Conservation (phyloP, 768 basidiomycete species). For the Macrolepiota albuminosa region DNA sequence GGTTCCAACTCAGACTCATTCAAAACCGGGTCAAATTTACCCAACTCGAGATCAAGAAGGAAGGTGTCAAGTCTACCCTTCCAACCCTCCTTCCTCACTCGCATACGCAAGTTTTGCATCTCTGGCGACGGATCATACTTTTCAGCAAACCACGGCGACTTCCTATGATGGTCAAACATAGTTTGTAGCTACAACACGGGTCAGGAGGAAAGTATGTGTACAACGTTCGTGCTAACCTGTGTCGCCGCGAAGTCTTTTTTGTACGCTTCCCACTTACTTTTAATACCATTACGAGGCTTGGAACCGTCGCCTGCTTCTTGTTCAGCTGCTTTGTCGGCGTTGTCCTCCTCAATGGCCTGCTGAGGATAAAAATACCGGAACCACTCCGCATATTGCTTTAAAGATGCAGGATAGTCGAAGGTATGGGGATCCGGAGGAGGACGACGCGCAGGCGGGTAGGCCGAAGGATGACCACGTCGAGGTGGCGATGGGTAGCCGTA, state of each 20-base stretch:
- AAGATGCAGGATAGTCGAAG: conserved; percentile 73
- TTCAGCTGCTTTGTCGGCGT: conserved; percentile 78
- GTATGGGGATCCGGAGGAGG: conserved; percentile 76
- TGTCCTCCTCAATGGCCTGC: conserved; percentile 79
- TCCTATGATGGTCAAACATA: conserved; percentile 93
- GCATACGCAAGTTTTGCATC: conserved; percentile 62
- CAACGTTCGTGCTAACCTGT: conserved; percentile 61
- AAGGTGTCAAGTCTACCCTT: conserved; percentile 68
- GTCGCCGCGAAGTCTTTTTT: conserved; percentile 84
- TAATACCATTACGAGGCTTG: conserved; percentile 82
- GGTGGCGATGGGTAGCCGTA: conserved; percentile 59
- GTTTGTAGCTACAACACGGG: conserved; percentile 75
- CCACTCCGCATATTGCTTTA: conserved; percentile 89
- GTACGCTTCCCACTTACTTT: conserved; percentile 86
- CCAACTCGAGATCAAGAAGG: conserved; percentile 74
- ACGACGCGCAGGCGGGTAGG: conserved; percentile 49
- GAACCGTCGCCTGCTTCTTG: conserved; percentile 78
- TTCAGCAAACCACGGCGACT: conserved; percentile 96
- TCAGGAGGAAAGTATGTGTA: conserved; percentile 18
- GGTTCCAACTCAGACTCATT: conserved; percentile 55
- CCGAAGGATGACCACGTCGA: conserved; percentile 49
- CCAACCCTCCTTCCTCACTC: conserved; percentile 85
- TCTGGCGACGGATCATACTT: conserved; percentile 84
- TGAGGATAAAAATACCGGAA: conserved; percentile 73
- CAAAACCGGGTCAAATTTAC: conserved; percentile 79